These are phyloP conservation scores for Kalaharituber pfeilii DNA, from an alignment of 2,329 filamentous ascomycete species.

Conservation along the genomic window DNA sequence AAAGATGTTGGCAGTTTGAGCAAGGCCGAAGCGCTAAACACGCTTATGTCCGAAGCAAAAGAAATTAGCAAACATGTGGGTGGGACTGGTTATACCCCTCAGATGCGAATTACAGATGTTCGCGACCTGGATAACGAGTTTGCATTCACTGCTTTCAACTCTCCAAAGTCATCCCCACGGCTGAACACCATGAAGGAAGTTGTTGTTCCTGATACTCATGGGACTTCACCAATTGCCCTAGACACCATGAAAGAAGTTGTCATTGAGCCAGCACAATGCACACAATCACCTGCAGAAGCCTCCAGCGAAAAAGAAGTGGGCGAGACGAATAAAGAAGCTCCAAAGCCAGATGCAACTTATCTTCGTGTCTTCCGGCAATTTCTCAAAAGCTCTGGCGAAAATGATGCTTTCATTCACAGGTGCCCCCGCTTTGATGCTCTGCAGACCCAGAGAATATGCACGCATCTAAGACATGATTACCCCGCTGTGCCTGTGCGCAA, in stretches of 20 bases:
- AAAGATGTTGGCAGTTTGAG: not conserved
- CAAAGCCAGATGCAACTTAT: conserved; percentile 53
- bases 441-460: conserved; percentile 64
- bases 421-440: conserved; percentile 74
- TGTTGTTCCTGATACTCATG: not conserved
- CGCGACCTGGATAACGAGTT: not conserved
- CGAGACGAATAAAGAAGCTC: conserved; percentile 10
- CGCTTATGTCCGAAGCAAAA: not conserved
- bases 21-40: not conserved
- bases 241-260: not conserved
- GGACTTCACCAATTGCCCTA: not conserved
- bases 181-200: not conserved
- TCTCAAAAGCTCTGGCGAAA: conserved; percentile 44
- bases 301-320: conserved; percentile 2
- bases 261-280: not conserved
- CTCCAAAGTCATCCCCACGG: not conserved
- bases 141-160: not conserved
- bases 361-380: conserved; percentile 72
- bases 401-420: conserved; percentile 71
- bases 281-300: conserved; percentile 1
- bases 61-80: not conserved
- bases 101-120: not conserved
- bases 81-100: not conserved
- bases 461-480: conserved; percentile 70
- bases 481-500: conserved; percentile 48